Evolutionary conservation across 2,329 filamentous ascomycete genomes (phyloP).

Genomic region (Phaeosphaeria sp.): DNA sequence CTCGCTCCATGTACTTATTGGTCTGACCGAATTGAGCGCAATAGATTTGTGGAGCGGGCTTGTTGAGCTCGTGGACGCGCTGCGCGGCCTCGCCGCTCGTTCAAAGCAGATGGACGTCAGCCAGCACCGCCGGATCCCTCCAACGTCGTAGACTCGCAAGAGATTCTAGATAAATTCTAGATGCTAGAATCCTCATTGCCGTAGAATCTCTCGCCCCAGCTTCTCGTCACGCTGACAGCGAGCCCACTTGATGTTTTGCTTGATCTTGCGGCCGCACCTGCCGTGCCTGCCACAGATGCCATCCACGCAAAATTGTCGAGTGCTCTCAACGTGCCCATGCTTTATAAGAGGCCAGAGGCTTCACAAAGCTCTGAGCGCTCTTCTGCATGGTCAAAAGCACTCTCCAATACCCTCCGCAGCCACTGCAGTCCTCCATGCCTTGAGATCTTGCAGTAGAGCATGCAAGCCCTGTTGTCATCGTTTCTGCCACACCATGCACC

Average conservation of each 20-base stretch:
- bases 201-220: neutral
- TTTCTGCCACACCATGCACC: neutral
- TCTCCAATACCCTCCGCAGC: neutral
- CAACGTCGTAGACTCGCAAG: neutral
- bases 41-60: neutral
- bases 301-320: neutral
- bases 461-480: no score
- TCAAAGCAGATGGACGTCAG: neutral
- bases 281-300: neutral
- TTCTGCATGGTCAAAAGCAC: neutral
- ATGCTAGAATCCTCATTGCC: neutral
- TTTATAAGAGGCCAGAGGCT: neutral
- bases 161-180: neutral
- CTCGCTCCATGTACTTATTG: neutral
- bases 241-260: neutral
- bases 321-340: neutral
- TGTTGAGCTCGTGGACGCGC: neutral
- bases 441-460: no score
- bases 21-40: neutral
- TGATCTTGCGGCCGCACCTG: neutral
- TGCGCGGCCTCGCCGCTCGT: neutral
- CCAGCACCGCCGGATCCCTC: neutral
- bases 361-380: neutral
- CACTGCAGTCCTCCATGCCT: neutral
- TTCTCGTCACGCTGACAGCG: neutral